Evolutionary conservation across 768 basidiomycete species (phyloP), one percentile per base, ranked within the genome.

Genomic region (Suillus americanus): DNA sequence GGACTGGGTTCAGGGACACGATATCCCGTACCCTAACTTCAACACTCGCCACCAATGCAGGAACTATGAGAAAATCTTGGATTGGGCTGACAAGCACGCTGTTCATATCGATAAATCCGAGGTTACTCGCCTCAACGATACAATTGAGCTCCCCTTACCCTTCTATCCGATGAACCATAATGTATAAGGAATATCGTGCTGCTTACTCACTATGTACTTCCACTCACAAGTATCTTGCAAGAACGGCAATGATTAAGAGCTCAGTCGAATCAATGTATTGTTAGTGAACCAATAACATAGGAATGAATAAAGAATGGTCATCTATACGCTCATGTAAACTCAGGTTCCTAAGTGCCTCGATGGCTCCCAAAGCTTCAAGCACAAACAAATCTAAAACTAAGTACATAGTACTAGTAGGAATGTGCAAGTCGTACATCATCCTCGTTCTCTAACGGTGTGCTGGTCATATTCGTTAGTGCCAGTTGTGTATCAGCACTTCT

Each of bases 1-100:
- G 61, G 61, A 66, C 51, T 66, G 67, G 67, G 45, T 67, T 20
- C 18, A 50, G 3, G 25, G 25, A 18, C 16, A 50, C 50, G 14
- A 9, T 7, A 8, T 9, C 14, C 25, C 50, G 9, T 50, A 25
- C 14, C 50, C 50, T 28, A 25, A 30, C 14, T 50, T 28, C 48
- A 50, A 50, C 14, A 50, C 25, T 1, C 14, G 50, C 16, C 50
- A 63, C 37, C 62, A 56, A 20, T 63, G 57, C 56, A 63, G 54
- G 30, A 30, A 41, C 13, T 40, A 20, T 40, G 62, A 63, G 28
- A 61, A 61, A 37, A 55, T 55, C 4, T 54, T 61, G 48, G 60
- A 61, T 55, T 61, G 48, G 48, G 7, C 46, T 33, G 33, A 7
- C 20, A 23, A 25, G 48, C 60, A 61, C 12, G 30, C 48, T 23